A percentile compares a stretch with the other conserved stretches of the same genome.
Evolutionary conservation across 805 yeast species (phyloP).

Genomic region (Ogataea thermomethanolica): DNA sequence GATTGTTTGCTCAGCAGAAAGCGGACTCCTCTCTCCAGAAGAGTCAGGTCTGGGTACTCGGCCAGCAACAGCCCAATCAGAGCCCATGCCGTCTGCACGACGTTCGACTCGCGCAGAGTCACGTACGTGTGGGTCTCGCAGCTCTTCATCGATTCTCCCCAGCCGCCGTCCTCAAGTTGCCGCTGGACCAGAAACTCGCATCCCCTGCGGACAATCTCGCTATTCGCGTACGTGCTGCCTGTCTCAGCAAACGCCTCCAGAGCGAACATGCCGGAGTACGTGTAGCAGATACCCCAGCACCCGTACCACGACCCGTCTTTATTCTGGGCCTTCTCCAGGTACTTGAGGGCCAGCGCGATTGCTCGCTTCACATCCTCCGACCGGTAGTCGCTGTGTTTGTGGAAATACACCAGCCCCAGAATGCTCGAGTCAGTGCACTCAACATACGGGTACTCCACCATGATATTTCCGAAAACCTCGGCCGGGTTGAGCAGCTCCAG

Average conservation of each 20-base stretch:
- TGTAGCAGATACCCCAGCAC: slow-evolving; percentile 95
- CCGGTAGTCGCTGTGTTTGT: slow-evolving; percentile 62
- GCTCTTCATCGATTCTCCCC: slow-evolving; percentile 94
- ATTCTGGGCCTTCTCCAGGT: slow-evolving; percentile 64
- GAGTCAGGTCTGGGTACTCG: slow-evolving; percentile 64
- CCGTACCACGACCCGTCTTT: slow-evolving; percentile 97
- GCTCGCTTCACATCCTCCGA: slow-evolving; percentile 63
- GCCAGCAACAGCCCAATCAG: slow-evolving; percentile 77
- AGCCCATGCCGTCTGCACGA: slow-evolving; percentile 94
- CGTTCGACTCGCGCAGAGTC: slow-evolving; percentile 52
- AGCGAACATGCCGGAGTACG: slow-evolving; percentile 98
- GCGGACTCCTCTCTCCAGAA: slow-evolving; percentile 60
- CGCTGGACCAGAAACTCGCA: slow-evolving; percentile 78
- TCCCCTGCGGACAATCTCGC: slow-evolving; percentile 62
- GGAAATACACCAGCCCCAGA: slow-evolving; percentile 78
- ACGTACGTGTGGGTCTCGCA: slow-evolving; percentile 79
- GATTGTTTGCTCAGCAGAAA: slow-evolving; percentile 65
- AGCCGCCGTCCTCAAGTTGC: slow-evolving; percentile 89
- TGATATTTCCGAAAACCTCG: slow-evolving; percentile 94
- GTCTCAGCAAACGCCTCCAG: slow-evolving; percentile 81
- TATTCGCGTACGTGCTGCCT: slow-evolving; percentile 58
- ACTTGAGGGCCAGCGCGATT: slow-evolving; percentile 68
- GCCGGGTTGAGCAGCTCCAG: slow-evolving; percentile 89
- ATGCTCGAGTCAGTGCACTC: slow-evolving; percentile 97
- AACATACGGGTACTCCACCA: slow-evolving; percentile 98